Percentiles rank a stretch among this genome's conserved stretches.
These are phyloP conservation scores for Chrysochromulina tobinii DNA, from an alignment of 78 protist species.

Conservation along the genomic window DNA sequence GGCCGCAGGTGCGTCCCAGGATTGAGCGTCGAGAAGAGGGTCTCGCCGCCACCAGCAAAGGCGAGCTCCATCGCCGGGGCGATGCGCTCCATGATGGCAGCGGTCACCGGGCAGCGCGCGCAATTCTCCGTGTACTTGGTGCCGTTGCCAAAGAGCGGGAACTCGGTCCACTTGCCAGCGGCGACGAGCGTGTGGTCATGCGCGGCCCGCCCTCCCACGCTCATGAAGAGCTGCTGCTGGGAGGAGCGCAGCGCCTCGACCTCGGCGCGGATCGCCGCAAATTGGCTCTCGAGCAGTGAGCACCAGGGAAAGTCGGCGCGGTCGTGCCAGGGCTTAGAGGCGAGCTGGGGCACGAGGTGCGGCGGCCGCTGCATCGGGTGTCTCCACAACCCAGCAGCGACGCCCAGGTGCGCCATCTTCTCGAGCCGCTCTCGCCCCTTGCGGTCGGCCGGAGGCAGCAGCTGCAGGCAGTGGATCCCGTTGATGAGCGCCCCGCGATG, in stretches of 20 bases:
- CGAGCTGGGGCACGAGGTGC: neutral
- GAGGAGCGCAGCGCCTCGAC: neutral
- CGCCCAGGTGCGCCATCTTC: neutral
- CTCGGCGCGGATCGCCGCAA: neutral
- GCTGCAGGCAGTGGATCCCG: neutral
- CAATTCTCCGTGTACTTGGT: neutral
- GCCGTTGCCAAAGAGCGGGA: neutral
- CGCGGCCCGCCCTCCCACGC: slow-evolving; percentile 1
- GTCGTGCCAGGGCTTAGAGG: neutral
- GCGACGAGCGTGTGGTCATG: slow-evolving; percentile 16
- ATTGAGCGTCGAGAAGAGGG: neutral
- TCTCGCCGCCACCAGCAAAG: neutral
- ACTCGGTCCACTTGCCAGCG: neutral
- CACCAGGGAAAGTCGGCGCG: neutral
- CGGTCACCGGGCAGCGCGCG: neutral
- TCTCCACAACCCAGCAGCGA: neutral
- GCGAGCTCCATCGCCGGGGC: neutral
- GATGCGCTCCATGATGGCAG: neutral
- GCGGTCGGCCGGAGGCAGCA: neutral
- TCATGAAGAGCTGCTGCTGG: neutral
- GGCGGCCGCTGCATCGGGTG: neutral
- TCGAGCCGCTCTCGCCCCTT: neutral
- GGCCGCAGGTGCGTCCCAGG: neutral
- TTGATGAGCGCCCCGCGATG: neutral
- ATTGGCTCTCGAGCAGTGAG: neutral